phyloP scores from a whole-genome alignment of 83 land plant genomes.

The Thuja plicata region DNA sequence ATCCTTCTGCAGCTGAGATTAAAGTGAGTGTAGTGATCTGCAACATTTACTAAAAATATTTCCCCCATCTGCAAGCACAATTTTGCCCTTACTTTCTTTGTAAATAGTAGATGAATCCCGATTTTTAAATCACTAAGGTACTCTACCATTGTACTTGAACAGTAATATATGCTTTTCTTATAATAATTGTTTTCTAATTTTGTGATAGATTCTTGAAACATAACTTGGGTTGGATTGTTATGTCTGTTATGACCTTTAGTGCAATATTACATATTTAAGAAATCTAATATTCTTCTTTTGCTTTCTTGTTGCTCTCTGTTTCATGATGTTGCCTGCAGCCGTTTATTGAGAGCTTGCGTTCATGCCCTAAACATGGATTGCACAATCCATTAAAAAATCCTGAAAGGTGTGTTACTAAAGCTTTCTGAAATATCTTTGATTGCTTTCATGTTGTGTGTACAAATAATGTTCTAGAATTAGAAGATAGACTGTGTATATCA shows the following conservation, averaged over 20 bases:
- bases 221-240: not conserved
- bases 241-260: not conserved
- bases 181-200: not conserved
- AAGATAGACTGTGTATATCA: not conserved
- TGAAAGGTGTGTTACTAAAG: slow-evolving; percentile 65
- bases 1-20: slow-evolving; percentile 54
- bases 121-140: not conserved
- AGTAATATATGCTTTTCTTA: not conserved
- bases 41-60: not conserved
- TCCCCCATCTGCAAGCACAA: not conserved
- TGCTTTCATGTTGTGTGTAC: not conserved
- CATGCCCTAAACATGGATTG: slow-evolving; percentile 89
- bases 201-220: not conserved
- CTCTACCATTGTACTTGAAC: not conserved
- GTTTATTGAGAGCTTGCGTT: slow-evolving; percentile 77
- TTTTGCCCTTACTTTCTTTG: not conserved
- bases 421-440: slow-evolving; percentile 8
- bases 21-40: slow-evolving; percentile 38
- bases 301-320: slow-evolving; percentile 3
- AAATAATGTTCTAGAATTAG: not conserved
- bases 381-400: slow-evolving; percentile 90
- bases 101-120: not conserved
- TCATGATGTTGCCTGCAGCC: slow-evolving; percentile 53
- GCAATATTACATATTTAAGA: not conserved
- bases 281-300: not conserved